Percentiles rank a stretch among this genome's conserved stretches.
These are phyloP conservation scores for Ceratobasidium sp. DNA, from an alignment of 1,284 basidiomycete species.

Conservation along the genomic window DNA sequence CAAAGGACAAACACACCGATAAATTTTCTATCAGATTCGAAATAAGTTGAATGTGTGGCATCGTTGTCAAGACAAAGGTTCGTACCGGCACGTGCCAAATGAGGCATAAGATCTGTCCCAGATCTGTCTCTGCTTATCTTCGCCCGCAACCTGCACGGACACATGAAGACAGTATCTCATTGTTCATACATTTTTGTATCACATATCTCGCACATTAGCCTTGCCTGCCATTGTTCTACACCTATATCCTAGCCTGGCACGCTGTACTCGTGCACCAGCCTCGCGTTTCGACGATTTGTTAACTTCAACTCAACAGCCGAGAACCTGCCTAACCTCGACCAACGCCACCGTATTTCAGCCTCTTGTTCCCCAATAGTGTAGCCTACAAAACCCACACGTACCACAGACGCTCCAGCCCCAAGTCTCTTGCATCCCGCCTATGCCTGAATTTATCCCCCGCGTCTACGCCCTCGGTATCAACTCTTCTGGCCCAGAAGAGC, in stretches of 20 bases:
- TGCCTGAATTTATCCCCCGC: conserved; percentile 14
- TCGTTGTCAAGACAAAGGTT: conserved; percentile 32
- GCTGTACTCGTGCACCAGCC: neutral
- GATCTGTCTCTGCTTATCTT: conserved; percentile 23
- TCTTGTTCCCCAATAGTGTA: neutral
- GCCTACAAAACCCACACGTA: neutral
- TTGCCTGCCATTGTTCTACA: conserved; percentile 8
- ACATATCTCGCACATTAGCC: neutral
- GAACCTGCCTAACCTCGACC: neutral
- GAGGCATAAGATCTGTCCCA: neutral
- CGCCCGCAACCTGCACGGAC: neutral
- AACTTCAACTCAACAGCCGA: neutral
- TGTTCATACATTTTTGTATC: conserved; percentile 5
- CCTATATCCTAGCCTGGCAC: neutral
- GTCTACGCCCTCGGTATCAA: conserved; percentile 16
- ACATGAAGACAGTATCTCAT: conserved; percentile 3
- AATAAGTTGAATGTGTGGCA: conserved; percentile 3
- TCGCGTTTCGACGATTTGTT: neutral
- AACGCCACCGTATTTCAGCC: neutral
- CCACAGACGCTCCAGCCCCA: neutral
- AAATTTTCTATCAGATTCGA: neutral
- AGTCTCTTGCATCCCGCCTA: neutral
- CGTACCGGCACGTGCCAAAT: conserved; percentile 10
- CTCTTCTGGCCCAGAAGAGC: conserved; percentile 25
- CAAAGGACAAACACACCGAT: conserved; percentile 2